Evolutionary conservation across 805 yeast species (phyloP), one percentile per base, ranked within the genome.

Genomic region (Pichia cephalocereana): DNA sequence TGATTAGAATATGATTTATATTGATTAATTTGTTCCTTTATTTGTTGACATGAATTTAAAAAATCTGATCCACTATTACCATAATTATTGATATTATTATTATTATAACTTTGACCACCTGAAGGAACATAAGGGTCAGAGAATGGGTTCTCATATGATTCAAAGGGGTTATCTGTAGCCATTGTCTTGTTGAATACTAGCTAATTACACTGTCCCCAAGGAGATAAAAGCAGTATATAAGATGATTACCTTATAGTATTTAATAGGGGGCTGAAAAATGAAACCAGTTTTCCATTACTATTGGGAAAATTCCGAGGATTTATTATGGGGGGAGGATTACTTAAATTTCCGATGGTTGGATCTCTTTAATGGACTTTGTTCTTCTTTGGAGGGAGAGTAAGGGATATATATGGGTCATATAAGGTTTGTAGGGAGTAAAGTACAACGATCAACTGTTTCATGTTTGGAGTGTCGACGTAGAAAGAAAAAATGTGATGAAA

Each of bases 401-500:
- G n/a, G n/a, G n/a, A n/a, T n/a, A n/a, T n/a, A n/a, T n/a, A n/a
- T 23, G 39, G 34, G 14, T 10, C 32, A 41, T 14, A 44, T 48
- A 6, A 44, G 48, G 38, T 51, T 51, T 39, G 48, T 51, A 18
- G 41, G 41, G 10, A 42, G 26, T 18, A 41, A 40, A 3, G 17
- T 34, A 8, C 37, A 34, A 3, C 18, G 37, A 6, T 34, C 37
- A 14, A 34, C 18, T 9, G 12, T 34, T 3, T 34, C 37, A n/a
- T 51, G 54, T 37, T 42, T 43, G 19, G 55, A 56, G n/a, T 74
- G 79, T 53, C 61, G 76, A 42, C 64, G 74, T 57, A 57, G 78
- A 44, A 74, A 73, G 54, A 76, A 72, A 19, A 55, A 57, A 28
- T 73, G 78, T 54, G 75, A 72, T 54, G 71, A 71, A 48, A 52